Percentiles rank a stretch among this genome's conserved stretches.
Evolutionary conservation across 495 filamentous ascomycete genomes (phyloP).

Genomic region (Tuber brumale): DNA sequence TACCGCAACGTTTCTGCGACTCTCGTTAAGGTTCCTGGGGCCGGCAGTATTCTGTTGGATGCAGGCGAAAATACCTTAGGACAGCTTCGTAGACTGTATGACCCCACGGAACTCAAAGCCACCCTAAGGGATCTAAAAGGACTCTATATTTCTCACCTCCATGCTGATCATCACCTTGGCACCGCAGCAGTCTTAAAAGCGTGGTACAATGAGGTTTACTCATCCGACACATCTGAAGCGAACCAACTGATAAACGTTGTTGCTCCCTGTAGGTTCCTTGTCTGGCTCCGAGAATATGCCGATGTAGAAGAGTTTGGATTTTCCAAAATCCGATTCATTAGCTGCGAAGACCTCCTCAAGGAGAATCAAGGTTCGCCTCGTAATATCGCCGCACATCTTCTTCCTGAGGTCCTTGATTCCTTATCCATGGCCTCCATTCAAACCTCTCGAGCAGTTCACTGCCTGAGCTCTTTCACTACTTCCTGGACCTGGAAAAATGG

Average conservation of each 20-base stretch:
- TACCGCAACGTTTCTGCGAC: conserved; percentile 88
- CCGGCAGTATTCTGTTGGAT: conserved; percentile 80
- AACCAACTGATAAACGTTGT: conserved; percentile 25
- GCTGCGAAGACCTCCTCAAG: conserved; percentile 20
- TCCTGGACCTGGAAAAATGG: conserved; percentile 67
- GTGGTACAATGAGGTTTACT: conserved; percentile 57
- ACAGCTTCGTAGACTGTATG: conserved; percentile 72
- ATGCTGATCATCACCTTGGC: conserved; percentile 95
- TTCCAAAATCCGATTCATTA: conserved; percentile 44
- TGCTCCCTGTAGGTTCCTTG: conserved; percentile 47
- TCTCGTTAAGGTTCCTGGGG: conserved; percentile 71
- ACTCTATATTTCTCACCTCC: conserved; percentile 91
- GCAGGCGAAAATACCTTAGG: conserved; percentile 89
- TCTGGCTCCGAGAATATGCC: conserved; percentile 71
- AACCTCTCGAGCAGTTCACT: conserved; percentile 65
- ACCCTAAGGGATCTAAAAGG: conserved; percentile 69
- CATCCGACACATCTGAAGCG: conserved; percentile 4
- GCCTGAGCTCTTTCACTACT: conserved; percentile 66
- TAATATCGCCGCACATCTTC: neutral
- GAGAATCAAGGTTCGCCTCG: neutral
- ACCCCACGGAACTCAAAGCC: conserved; percentile 54
- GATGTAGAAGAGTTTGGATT: conserved; percentile 71
- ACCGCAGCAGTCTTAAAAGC: conserved; percentile 68
- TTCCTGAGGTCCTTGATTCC: conserved; percentile 19
- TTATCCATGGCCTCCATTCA: conserved; percentile 50